phyloP scores from a whole-genome alignment of 225 moss, liverwort and hornwort species.

The Pleurozium schreberi region DNA sequence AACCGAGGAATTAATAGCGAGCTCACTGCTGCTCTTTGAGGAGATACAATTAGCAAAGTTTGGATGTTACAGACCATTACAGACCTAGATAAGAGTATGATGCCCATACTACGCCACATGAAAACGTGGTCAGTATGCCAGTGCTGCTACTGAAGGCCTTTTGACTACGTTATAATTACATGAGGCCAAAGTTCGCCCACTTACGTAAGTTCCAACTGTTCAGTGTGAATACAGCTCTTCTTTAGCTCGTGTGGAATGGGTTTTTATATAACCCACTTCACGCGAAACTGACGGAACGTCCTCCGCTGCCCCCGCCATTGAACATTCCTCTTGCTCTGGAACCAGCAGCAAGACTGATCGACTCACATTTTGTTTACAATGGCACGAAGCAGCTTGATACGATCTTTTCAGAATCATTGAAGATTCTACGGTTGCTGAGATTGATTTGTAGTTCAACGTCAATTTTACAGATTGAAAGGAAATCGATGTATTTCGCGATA shows the following conservation, averaged over 20 bases:
- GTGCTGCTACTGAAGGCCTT: not conserved
- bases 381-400: not conserved
- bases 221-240: not conserved
- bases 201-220: not conserved
- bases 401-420: not conserved
- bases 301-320: not conserved
- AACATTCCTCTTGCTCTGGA: not conserved
- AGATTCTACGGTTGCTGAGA: not conserved
- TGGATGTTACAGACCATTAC: not conserved
- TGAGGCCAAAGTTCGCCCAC: not conserved
- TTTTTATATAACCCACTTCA: not conserved
- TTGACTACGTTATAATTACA: not conserved
- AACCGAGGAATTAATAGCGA: not conserved
- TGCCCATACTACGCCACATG: not conserved
- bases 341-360: not conserved
- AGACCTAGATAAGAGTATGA: not conserved
- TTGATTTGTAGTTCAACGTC: not conserved
- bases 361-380: not conserved
- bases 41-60: not conserved
- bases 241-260: constrained; percentile 1
- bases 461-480: not conserved
- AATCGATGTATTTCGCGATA: not conserved
- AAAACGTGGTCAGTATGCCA: not conserved
- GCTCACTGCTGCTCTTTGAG: not conserved
- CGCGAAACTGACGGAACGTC: constrained; percentile 43